These are phyloP conservation scores for Phialophora expanda DNA, from an alignment of 2,329 filamentous ascomycete genomes.

Conservation along the genomic window DNA sequence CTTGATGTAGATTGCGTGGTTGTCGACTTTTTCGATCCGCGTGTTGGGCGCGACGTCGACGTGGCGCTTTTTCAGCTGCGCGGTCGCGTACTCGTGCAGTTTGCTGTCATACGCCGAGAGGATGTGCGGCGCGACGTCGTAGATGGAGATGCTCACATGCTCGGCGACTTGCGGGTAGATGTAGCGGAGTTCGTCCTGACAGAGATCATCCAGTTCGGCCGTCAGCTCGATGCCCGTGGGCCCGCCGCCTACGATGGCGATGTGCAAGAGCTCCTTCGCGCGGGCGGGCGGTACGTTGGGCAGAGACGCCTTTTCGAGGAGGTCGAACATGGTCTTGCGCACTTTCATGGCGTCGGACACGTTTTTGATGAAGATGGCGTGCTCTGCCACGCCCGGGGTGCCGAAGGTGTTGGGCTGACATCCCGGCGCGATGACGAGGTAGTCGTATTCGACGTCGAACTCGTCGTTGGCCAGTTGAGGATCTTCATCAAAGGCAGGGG, in stretches of 20 bases:
- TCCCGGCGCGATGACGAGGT: slow-evolving; percentile 51
- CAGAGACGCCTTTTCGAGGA: slow-evolving; percentile 46
- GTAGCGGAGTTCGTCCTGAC: slow-evolving; percentile 46
- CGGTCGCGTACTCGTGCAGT: slow-evolving; percentile 50
- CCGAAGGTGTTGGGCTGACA: slow-evolving; percentile 50
- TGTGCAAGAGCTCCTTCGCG: slow-evolving; percentile 46
- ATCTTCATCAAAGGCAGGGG: slow-evolving; percentile 45
- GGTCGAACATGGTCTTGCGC: slow-evolving; percentile 36
- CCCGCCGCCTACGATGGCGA: slow-evolving; percentile 51
- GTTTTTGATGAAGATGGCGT: slow-evolving; percentile 47
- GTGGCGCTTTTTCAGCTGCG: slow-evolving; percentile 45
- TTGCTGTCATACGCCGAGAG: slow-evolving; percentile 50
- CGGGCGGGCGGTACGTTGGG: slow-evolving; percentile 41
- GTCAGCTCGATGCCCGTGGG: slow-evolving; percentile 52
- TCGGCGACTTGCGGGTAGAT: slow-evolving; percentile 51
- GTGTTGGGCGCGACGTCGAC: slow-evolving; percentile 49
- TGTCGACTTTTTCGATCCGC: slow-evolving; percentile 47
- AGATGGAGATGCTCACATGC: slow-evolving; percentile 50
- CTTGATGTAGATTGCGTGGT: slow-evolving; percentile 45
- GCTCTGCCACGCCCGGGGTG: slow-evolving; percentile 48
- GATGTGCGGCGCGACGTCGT: slow-evolving; percentile 52
- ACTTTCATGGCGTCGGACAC: slow-evolving; percentile 40
- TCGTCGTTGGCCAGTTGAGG: slow-evolving; percentile 29
- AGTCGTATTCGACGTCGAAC: slow-evolving; percentile 52
- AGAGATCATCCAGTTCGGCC: slow-evolving; percentile 53